Base-by-base conservation (phyloP, 495 filamentous ascomycete species). In the Lophiotrema nucula region DNA sequence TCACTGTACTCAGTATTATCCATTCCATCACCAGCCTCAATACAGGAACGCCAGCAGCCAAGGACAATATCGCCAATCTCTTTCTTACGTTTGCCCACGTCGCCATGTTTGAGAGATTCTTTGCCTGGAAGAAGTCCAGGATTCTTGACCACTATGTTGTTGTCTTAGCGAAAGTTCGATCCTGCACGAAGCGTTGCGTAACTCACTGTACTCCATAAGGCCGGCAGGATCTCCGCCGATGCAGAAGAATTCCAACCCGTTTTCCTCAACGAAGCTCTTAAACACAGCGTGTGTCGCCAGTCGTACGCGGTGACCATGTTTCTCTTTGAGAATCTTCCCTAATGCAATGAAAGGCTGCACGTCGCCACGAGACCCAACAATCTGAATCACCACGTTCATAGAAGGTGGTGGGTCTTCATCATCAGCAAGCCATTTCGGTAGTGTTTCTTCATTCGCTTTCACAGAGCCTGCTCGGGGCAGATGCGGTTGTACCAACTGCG, bases 31-130 rank as follows among this genome's bases (percentile, higher is more conserved):
- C 73, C 74, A 60, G 79, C 68, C 53, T 81, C 79, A 31, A 82
- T 80, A 61, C 84, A 87, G 0, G 83, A 83, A 51, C 73, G 76
- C 83, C 83, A 87, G 47, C 80, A 84, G 0, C 83, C 83, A 25
- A 80, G 70, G 4, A 86, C 69, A 72, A 86, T 85, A 49, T 80
- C 77, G n/a, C 67, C 74, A n/a, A 87, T 77, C 11, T 67, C 69
- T 35, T 53, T 66, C 24, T 72, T 60, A 16, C 71, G 33, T 31
- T 69, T 70, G 22, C 72, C 72, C 12, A 75, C 64, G 28, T 74
- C 73, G 10, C 73, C 73, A 26, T 57, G 69, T 1, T 68, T 53
- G 18, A 75, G 53, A 5, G 67, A 66, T 25, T 75, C 72, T 42
- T 74, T 72, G 33, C 71, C 69, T 16, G 73, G 73, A 72, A 75